These are phyloP conservation scores for Cytidiella melzeri DNA, from an alignment of 768 basidiomycete species.

Conservation along the genomic window DNA sequence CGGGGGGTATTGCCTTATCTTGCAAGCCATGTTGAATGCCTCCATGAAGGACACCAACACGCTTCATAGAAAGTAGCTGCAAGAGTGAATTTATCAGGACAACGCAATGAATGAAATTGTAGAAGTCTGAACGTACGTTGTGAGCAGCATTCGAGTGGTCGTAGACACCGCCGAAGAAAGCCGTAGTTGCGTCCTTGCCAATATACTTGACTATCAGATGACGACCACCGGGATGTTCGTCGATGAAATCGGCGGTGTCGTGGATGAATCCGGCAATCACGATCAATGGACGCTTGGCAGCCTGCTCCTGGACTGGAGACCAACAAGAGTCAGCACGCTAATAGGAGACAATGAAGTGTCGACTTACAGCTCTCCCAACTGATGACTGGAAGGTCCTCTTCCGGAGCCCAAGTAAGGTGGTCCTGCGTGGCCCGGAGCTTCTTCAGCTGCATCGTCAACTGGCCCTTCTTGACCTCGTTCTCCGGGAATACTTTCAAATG, in stretches of 20 bases:
- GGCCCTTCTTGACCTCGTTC: constrained; percentile 77
- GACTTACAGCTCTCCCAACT: constrained; percentile 80
- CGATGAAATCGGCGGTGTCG: constrained; percentile 76
- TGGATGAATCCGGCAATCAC: constrained; percentile 92
- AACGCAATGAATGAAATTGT: background rate
- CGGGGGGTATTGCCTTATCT: constrained; percentile 42
- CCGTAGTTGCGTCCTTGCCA: constrained; percentile 87
- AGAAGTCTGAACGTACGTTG: constrained; percentile 44
- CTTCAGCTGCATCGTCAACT: constrained; percentile 92
- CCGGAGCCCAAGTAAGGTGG: constrained; percentile 70
- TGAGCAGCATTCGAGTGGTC: constrained; percentile 87
- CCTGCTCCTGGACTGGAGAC: constrained; percentile 66
- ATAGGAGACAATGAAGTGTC: background rate
- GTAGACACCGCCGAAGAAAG: constrained; percentile 91
- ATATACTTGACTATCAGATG: constrained; percentile 80
- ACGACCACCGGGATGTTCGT: constrained; percentile 89
- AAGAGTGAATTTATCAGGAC: background rate
- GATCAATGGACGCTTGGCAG: constrained; percentile 72
- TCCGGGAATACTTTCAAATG: constrained; percentile 67
- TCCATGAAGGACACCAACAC: constrained; percentile 50
- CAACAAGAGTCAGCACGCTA: constrained; percentile 1
- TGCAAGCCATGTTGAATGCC: constrained; percentile 47
- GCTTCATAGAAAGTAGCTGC: constrained; percentile 52
- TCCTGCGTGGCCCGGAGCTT: constrained; percentile 77
- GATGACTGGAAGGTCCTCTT: constrained; percentile 73